Evolutionary conservation across 2,329 filamentous ascomycete species (phyloP).

Genomic region (Ascochyta fabae): DNA sequence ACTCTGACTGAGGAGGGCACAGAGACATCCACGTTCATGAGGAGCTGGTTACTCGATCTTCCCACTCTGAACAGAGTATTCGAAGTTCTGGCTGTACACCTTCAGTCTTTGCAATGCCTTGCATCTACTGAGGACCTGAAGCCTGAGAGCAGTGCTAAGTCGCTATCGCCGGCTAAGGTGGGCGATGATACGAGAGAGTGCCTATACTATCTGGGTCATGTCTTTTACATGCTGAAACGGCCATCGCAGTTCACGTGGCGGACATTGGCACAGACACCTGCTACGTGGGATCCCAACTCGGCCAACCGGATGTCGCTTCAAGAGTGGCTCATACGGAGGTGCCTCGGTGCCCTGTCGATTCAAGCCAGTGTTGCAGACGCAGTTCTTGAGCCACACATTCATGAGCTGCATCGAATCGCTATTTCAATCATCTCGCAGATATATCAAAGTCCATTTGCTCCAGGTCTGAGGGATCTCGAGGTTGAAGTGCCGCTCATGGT

Average conservation of each 20-base stretch:
- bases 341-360: constrained; percentile 66
- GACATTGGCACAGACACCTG: constrained; percentile 68
- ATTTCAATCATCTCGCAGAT: constrained; percentile 71
- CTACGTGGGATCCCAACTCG: constrained; percentile 57
- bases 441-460: constrained; percentile 67
- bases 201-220: constrained; percentile 76
- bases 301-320: constrained; percentile 62
- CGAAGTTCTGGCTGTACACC: constrained; percentile 41
- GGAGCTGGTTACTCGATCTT: constrained; percentile 76
- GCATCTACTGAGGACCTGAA: constrained; percentile 24
- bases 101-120: constrained; percentile 43
- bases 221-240: constrained; percentile 75
- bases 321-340: constrained; percentile 71
- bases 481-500: constrained; percentile 75
- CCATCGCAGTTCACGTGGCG: constrained; percentile 74
- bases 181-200: constrained; percentile 75
- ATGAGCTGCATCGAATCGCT: constrained; percentile 73
- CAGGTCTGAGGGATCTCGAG: constrained; percentile 65
- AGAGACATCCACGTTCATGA: constrained; percentile 77
- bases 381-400: constrained; percentile 54
- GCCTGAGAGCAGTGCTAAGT: constrained; percentile 12
- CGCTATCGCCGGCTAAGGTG: neutral
- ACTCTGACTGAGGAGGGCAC: constrained; percentile 74
- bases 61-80: constrained; percentile 59
- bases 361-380: constrained; percentile 43